Conservation (phyloP, 2,329 filamentous ascomycete genomes). For the Gaeumannomyces sp. region DNA sequence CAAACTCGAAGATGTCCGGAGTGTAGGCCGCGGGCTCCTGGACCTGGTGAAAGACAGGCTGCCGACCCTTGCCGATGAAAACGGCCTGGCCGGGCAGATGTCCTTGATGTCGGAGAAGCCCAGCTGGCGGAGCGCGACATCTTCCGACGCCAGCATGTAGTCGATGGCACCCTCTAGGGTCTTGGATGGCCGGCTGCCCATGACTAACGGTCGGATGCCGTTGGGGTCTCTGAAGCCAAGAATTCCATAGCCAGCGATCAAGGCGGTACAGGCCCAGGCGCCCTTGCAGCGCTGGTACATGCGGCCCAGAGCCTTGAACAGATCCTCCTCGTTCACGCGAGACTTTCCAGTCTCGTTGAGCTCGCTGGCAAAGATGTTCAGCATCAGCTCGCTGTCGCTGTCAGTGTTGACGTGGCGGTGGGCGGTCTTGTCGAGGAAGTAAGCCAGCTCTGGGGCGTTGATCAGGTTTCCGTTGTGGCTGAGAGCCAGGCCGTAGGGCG, state of each 20-base stretch:
- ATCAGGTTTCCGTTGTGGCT: conserved; percentile 56
- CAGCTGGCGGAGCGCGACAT: conserved; percentile 73
- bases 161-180: conserved; percentile 60
- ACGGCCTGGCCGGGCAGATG: conserved; percentile 69
- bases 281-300: conserved; percentile 73
- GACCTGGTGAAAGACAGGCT: conserved; percentile 71
- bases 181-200: conserved; percentile 66
- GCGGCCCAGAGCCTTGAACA: conserved; percentile 64
- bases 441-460: conserved; percentile 30
- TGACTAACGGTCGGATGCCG: conserved; percentile 75
- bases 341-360: conserved; percentile 80
- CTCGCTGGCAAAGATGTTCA: conserved; percentile 83
- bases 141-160: conserved; percentile 90
- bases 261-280: conserved; percentile 76
- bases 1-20: conserved; percentile 81
- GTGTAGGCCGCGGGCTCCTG: conserved; percentile 62
- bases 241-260: conserved; percentile 77
- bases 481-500: conserved; percentile 57
- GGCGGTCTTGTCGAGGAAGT: conserved; percentile 27
- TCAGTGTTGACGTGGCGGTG: conserved; percentile 88
- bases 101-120: conserved; percentile 72
- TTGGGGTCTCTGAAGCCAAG: conserved; percentile 72
- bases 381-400: conserved; percentile 78
- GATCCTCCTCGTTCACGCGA: conserved; percentile 73
- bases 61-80: conserved; percentile 62